Percentiles rank a stretch among this genome's conserved stretches.
These are phyloP conservation scores for Schizochytrium sp. DNA, from an alignment of 108 stramenopile genomes.

Conservation along the genomic window DNA sequence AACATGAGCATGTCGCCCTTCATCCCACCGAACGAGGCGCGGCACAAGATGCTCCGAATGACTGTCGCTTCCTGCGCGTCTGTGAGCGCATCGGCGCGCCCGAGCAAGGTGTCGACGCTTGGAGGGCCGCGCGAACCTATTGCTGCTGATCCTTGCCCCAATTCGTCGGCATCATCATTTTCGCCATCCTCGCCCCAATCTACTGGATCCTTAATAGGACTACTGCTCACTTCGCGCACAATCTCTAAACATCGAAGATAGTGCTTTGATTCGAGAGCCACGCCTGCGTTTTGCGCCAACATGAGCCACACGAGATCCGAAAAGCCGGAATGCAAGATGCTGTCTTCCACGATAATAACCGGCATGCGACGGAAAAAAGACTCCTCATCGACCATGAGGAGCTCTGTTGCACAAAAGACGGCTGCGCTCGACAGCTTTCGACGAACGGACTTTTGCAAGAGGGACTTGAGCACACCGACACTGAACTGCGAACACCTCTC, in stretches of 20 bases:
- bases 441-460: background rate
- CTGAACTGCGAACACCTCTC: background rate
- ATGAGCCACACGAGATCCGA: background rate
- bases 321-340: background rate
- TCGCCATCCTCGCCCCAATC: background rate
- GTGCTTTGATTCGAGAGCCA: background rate
- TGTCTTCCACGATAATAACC: background rate
- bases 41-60: background rate
- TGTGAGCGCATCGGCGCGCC: background rate
- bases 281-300: background rate
- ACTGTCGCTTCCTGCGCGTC: background rate
- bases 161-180: background rate
- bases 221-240: background rate
- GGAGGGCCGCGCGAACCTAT: background rate
- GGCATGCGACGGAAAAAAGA: background rate
- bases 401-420: constrained; percentile 3
- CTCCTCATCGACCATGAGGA: background rate
- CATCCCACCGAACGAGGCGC: background rate
- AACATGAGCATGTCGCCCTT: background rate
- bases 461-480: background rate
- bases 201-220: background rate
- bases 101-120: background rate
- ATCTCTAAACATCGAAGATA: background rate
- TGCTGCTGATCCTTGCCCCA: too few species aligned
- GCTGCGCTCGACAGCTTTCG: background rate